Evolutionary conservation across 352 stramenopile species (phyloP).

Genomic region (Aphanomyces astaci): DNA sequence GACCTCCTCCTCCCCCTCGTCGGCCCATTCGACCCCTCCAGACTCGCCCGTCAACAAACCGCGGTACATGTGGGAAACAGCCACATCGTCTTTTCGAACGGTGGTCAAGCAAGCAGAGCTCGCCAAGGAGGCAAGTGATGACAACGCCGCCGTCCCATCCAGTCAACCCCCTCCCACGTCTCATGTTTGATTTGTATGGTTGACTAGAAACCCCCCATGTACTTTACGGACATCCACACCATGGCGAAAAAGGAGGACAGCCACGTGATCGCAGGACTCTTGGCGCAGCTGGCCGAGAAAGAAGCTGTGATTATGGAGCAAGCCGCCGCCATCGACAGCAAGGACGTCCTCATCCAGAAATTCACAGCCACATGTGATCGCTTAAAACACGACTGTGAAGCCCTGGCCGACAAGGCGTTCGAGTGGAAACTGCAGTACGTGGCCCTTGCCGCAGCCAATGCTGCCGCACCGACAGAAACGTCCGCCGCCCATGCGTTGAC

Average conservation of each 20-base stretch:
- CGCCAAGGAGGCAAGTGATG: background rate
- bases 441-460: background rate
- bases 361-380: conserved; percentile 7
- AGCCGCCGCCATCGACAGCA: background rate
- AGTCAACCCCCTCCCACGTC: no score
- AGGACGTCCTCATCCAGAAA: conserved; percentile 3
- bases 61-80: conserved; percentile 5
- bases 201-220: conserved; percentile 6
- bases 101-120: background rate
- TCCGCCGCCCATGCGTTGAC: background rate
- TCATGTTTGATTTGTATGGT: no score
- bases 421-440: conserved; percentile 20
- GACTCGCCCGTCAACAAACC: background rate
- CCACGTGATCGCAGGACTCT: conserved; percentile 2
- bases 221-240: background rate
- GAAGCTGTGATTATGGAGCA: background rate
- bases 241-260: background rate
- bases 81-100: background rate
- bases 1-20: no score
- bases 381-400: conserved; percentile 13
- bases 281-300: conserved; percentile 9
- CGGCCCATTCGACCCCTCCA: background rate
- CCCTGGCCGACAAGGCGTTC: conserved; percentile 15
- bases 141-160: no score
- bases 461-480: background rate